A percentile compares a stretch with the other conserved stretches of the same genome.
Conservation (phyloP, 768 basidiomycete genomes). For the Multifurca ochricompacta region DNA sequence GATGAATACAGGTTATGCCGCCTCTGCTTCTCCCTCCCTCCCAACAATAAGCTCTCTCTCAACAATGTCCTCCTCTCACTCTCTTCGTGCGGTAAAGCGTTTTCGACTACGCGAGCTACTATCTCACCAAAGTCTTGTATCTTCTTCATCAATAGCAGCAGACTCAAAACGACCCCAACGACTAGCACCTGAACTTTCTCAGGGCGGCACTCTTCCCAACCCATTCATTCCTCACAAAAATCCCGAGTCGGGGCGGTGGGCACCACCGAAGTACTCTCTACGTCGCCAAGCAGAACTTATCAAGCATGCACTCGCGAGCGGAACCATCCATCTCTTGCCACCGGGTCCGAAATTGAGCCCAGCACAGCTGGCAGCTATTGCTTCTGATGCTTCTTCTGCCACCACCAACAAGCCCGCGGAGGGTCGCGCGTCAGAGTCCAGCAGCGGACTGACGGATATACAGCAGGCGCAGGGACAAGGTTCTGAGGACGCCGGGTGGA, state of each 20-base stretch:
- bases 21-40: too few relatives aligned
- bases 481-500: slow-evolving; percentile 24
- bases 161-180: slow-evolving; percentile 20
- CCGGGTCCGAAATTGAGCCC: slow-evolving; percentile 51
- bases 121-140: slow-evolving; percentile 30
- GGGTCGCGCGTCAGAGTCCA: background rate
- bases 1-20: too few relatives aligned
- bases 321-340: slow-evolving; percentile 54
- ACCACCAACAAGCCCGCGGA: background rate
- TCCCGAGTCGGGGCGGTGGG: slow-evolving; percentile 55
- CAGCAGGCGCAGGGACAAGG: background rate
- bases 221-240: slow-evolving; percentile 66
- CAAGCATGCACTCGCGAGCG: slow-evolving; percentile 54
- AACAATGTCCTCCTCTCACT: background rate
- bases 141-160: slow-evolving; percentile 27
- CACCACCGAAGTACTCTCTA: slow-evolving; percentile 60
- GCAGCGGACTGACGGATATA: background rate
- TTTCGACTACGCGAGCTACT: slow-evolving; percentile 42
- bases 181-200: slow-evolving; percentile 11
- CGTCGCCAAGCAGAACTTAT: slow-evolving; percentile 73
- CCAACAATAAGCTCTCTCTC: too few relatives aligned
- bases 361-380: slow-evolving; percentile 23
- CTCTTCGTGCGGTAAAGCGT: slow-evolving; percentile 33
- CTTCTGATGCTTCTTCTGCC: slow-evolving; percentile 20
- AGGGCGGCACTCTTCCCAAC: slow-evolving; percentile 33